Evolutionary conservation across 192 early-diverging fungal genomes (phyloP), one percentile per base, ranked within the genome.

Genomic region (Linnemannia zychae): DNA sequence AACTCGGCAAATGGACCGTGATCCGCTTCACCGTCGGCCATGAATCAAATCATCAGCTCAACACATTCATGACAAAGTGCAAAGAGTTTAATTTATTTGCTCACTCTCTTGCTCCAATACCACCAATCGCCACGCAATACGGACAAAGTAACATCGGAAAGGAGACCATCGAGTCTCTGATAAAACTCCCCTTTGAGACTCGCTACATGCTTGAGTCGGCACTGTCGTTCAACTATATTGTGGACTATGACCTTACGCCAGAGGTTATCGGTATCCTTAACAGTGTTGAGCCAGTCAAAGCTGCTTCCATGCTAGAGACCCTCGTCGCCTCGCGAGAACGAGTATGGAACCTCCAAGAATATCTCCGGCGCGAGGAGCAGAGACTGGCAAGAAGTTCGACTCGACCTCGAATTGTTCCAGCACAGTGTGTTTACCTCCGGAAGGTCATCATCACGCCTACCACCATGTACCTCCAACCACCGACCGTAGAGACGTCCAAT

Each of bases 391-490:
- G 65, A 12, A 82, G 67, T 1, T 72, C 82, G 1, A 50, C 60
- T 6, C 81, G 79, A 1, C 76, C 83, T 0, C 66, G 80, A 0
- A 87, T 76, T 7, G 71, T 89, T 1, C 90, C 92, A 7, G 47
- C 78, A 9, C 86, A 92, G 67, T 90, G 89, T 38, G 88, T 90
- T 17, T 67, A 87, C 34, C 79, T 94, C 9, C 79, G 91, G 1
- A 93, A 92, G 70, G 75, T 92, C 1, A 76, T 94, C n/a, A 84
- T 96, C 7, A 95, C 95, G 0, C 95, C 95, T 0, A 93, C 94
- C 1, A 88, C 87, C 2, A 81, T 94, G 22, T 93, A 94, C 80
- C 79, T 94, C n/a, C 88, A 90, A 17, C 91, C 92, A 0, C 93
- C 92, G 0, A 88, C 91, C 0, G 85, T 93, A 37, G 95, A 96